A percentile compares a stretch with the other conserved stretches of the same genome.
Evolutionary conservation across 495 filamentous ascomycete genomes (phyloP).

Genomic region (Zalerion maritima): DNA sequence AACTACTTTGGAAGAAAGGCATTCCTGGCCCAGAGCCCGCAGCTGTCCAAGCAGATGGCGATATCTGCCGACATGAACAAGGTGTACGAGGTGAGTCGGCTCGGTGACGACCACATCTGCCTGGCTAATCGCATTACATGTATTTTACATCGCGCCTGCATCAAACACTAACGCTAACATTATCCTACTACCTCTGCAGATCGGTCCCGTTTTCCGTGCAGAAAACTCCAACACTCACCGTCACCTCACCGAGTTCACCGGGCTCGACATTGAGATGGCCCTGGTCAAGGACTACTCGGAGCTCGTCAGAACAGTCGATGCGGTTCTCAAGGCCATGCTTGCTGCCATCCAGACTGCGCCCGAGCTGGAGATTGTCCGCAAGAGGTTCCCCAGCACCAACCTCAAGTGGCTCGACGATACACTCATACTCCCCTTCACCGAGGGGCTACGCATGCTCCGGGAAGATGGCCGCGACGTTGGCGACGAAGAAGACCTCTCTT

Average conservation of each 20-base stretch:
- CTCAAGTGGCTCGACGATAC: slow-evolving; percentile 68
- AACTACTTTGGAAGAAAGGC: slow-evolving; percentile 85
- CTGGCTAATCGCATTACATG: too few species aligned
- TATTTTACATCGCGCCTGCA: too few species aligned
- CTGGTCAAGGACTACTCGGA: slow-evolving; percentile 87
- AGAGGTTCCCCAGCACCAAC: slow-evolving; percentile 43
- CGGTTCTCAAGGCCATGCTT: slow-evolving; percentile 80
- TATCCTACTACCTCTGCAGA: slow-evolving; percentile 11
- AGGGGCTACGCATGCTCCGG: slow-evolving; percentile 67
- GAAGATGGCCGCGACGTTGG: slow-evolving; percentile 58
- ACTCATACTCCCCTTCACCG: slow-evolving; percentile 62
- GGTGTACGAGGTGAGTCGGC: slow-evolving; percentile 58
- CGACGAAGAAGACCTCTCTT: slow-evolving; percentile 63
- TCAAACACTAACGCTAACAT: neutral
- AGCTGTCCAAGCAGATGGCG: slow-evolving; percentile 89
- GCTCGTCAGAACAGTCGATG: slow-evolving; percentile 65
- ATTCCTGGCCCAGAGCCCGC: slow-evolving; percentile 85
- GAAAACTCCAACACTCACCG: slow-evolving; percentile 95
- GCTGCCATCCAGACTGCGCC: slow-evolving; percentile 52
- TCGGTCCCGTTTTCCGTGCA: slow-evolving; percentile 91
- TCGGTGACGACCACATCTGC: too few species aligned
- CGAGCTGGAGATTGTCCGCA: slow-evolving; percentile 53
- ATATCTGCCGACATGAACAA: slow-evolving; percentile 83
- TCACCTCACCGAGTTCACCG: slow-evolving; percentile 92
- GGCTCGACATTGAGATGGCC: slow-evolving; percentile 88